A percentile compares a stretch with the other conserved stretches of the same genome.
These are phyloP conservation scores for Boletus tomentosulus DNA, from an alignment of 768 basidiomycete species.

Conservation along the genomic window DNA sequence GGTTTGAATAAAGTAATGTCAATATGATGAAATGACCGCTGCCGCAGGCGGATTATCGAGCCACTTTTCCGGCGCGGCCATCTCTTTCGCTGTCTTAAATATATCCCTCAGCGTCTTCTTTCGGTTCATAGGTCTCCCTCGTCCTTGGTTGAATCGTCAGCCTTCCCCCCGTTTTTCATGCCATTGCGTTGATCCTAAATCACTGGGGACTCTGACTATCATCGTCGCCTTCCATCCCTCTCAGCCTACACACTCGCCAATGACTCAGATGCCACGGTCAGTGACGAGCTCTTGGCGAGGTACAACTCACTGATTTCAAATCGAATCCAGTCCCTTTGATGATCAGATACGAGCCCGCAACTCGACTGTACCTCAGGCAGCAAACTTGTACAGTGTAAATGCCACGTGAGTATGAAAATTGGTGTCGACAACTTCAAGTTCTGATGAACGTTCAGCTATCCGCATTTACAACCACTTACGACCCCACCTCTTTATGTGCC, in stretches of 20 bases:
- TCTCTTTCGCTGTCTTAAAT: conserved; percentile 19
- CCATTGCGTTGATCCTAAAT: conserved; percentile 7
- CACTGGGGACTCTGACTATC: conserved; percentile 6
- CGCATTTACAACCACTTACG: background rate
- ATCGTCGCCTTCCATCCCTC: background rate
- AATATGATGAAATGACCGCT: conserved; percentile 11
- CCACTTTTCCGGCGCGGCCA: conserved; percentile 5
- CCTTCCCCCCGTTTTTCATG: conserved; percentile 10
- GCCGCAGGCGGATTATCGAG: conserved; percentile 6
- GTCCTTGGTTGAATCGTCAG: conserved; percentile 1
- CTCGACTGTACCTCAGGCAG: background rate
- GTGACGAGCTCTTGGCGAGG: background rate
- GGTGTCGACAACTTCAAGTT: background rate
- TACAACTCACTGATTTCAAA: background rate
- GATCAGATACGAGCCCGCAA: background rate
- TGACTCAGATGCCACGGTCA: conserved; percentile 12
- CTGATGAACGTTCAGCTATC: conserved; percentile 10
- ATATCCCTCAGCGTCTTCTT: conserved; percentile 9
- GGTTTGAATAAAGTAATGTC: conserved; percentile 10
- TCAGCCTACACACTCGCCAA: conserved; percentile 1
- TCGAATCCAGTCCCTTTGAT: conserved; percentile 5
- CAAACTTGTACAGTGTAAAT: background rate
- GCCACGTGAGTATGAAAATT: conserved; percentile 8
- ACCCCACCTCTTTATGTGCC: background rate
- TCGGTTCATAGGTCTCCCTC: conserved; percentile 1